These are phyloP conservation scores for Cucumis hystrix DNA, from an alignment of 306 rosid genomes.

Conservation along the genomic window DNA sequence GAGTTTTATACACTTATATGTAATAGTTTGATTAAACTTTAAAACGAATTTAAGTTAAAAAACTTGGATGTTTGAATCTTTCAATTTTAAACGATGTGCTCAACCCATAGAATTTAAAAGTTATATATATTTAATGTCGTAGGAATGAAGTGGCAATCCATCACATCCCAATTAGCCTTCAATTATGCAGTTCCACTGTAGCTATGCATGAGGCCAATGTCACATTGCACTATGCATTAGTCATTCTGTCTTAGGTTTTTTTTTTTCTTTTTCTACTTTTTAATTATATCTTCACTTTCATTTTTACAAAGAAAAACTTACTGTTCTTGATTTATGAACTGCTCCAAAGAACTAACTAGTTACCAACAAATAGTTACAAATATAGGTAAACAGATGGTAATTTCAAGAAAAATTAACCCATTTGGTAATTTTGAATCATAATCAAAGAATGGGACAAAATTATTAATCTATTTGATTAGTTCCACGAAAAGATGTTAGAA, in stretches of 20 bases:
- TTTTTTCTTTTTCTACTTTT: not conserved
- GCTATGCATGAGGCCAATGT: constrained; percentile 3
- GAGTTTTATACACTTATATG: too few relatives aligned
- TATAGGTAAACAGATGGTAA: not conserved
- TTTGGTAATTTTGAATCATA: not conserved
- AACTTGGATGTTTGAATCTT: too few relatives aligned
- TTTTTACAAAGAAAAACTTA: not conserved
- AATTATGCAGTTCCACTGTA: not conserved
- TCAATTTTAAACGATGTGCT: too few relatives aligned
- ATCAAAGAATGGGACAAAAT: not conserved
- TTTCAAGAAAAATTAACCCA: not conserved
- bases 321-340: too few relatives aligned
- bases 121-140: too few relatives aligned
- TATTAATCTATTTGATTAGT: not conserved
- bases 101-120: too few relatives aligned
- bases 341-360: too few relatives aligned
- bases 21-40: too few relatives aligned
- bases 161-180: constrained; percentile 1
- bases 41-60: too few relatives aligned
- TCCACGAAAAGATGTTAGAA: not conserved
- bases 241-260: not conserved
- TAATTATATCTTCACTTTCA: not conserved
- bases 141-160: not conserved
- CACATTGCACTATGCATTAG: not conserved
- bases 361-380: not conserved